Conservation (phyloP, 2,329 filamentous ascomycete species). For the Hypoxylon sp. region DNA sequence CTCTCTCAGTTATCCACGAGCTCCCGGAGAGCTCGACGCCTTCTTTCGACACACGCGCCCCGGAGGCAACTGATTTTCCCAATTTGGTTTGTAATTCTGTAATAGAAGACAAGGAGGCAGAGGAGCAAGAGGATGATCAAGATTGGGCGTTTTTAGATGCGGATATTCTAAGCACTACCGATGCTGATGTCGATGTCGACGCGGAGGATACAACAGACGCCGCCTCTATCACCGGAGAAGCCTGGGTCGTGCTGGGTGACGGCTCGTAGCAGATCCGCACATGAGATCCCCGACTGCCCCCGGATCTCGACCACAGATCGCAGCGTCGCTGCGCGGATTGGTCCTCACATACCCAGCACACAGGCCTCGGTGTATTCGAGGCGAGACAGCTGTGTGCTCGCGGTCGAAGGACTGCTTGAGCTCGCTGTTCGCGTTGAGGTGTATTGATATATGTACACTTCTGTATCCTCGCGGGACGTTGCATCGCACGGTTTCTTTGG, state of each 20-base stretch:
- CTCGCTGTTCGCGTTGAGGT: constrained; percentile 38
- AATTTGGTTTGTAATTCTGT: constrained; percentile 42
- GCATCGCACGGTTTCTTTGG: constrained; percentile 15
- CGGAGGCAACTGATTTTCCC: constrained; percentile 30
- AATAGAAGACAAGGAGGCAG: constrained; percentile 25
- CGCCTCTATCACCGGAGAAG: constrained; percentile 36
- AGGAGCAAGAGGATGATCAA: constrained; percentile 18
- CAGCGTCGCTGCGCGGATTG: constrained; percentile 42
- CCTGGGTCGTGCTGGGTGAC: constrained; percentile 49
- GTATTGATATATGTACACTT: constrained; percentile 29
- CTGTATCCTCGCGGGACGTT: constrained; percentile 21
- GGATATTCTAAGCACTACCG: constrained; percentile 18
- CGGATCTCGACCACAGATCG: constrained; percentile 42
- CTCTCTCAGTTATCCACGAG: constrained; percentile 45
- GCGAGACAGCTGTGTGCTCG: constrained; percentile 44
- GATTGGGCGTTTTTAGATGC: constrained; percentile 43
- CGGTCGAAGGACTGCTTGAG: constrained; percentile 37
- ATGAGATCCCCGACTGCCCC: constrained; percentile 43
- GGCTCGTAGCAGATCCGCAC: constrained; percentile 51
- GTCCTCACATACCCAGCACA: constrained; percentile 45
- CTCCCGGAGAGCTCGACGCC: constrained; percentile 39
- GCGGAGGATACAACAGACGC: constrained; percentile 25
- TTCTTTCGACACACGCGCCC: constrained; percentile 20
- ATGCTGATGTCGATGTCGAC: constrained; percentile 9
- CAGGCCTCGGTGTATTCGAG: constrained; percentile 34